Evolutionary conservation across 768 basidiomycete species (phyloP).

Genomic region (Tricholoma sp.): DNA sequence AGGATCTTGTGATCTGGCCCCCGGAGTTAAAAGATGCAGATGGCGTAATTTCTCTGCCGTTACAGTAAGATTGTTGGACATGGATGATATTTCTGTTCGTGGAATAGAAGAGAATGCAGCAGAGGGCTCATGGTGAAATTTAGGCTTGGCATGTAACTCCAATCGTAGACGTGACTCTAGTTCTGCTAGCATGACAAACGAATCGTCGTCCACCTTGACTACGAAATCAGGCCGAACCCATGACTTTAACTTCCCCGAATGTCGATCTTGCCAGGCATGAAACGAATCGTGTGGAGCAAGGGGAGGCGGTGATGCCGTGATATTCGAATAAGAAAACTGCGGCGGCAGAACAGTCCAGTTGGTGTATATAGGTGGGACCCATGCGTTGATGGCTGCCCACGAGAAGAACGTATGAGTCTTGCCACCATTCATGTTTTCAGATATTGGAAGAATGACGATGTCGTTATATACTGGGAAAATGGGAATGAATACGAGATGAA

Average conservation of each 20-base stretch:
- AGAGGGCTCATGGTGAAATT: constrained; percentile 16
- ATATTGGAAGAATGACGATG: constrained; percentile 74
- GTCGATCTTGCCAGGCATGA: constrained; percentile 46
- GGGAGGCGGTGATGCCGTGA: constrained; percentile 47
- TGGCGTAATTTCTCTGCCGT: not conserved
- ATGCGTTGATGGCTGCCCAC: constrained; percentile 89
- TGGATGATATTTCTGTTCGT: constrained; percentile 4
- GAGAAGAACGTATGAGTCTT: constrained; percentile 90
- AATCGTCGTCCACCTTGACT: constrained; percentile 92
- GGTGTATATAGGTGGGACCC: constrained; percentile 76
- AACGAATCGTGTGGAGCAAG: constrained; percentile 73
- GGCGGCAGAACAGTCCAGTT: constrained; percentile 41
- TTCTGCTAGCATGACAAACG: constrained; percentile 92
- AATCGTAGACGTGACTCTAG: constrained; percentile 85
- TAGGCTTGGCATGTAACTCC: constrained; percentile 51
- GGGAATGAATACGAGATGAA: not conserved
- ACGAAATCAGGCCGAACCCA: constrained; percentile 92
- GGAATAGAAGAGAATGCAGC: constrained; percentile 9
- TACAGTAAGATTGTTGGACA: not conserved
- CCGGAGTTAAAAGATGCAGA: not conserved
- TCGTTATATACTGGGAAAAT: constrained; percentile 67
- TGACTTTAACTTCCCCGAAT: constrained; percentile 36
- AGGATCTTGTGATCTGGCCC: constrained; percentile 44
- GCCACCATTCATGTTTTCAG: constrained; percentile 96
- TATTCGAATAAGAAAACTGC: constrained; percentile 62